These are phyloP conservation scores for Cucurbitaria berberidis DNA, from an alignment of 2,329 filamentous ascomycete genomes.

Conservation along the genomic window DNA sequence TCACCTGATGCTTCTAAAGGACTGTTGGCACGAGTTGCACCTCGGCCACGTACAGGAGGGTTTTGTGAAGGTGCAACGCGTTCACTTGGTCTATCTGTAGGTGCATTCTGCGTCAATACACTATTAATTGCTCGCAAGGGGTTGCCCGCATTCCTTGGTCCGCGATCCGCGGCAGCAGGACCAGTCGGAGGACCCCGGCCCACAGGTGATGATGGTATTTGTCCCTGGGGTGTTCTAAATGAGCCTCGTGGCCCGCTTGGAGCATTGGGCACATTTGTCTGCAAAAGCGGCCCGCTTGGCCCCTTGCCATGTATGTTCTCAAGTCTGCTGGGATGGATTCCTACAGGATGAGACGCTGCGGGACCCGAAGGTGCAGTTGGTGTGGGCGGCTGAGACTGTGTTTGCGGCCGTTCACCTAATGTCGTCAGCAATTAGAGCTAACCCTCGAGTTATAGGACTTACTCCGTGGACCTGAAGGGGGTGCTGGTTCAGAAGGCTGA, in stretches of 20 bases:
- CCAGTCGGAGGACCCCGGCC: constrained; percentile 43
- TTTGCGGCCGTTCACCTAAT: constrained; percentile 35
- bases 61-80: constrained; percentile 18
- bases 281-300: constrained; percentile 29
- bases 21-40: constrained; percentile 35
- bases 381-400: constrained; percentile 32
- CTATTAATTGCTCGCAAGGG: constrained; percentile 38
- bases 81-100: constrained; percentile 29
- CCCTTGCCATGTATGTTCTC: constrained; percentile 48
- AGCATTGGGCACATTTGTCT: constrained; percentile 40
- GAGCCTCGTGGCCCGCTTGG: constrained; percentile 46
- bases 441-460: constrained; percentile 28
- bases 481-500: constrained; percentile 54
- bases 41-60: constrained; percentile 41
- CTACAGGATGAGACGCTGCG: constrained; percentile 47
- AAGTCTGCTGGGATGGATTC: constrained; percentile 62
- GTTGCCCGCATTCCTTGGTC: constrained; percentile 30
- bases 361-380: constrained; percentile 43
- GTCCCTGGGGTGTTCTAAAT: constrained; percentile 30
- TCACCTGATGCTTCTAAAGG: constrained; percentile 21
- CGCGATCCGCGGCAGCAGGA: constrained; percentile 38
- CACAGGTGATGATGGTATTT: constrained; percentile 37
- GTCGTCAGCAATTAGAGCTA: constrained; percentile 11
- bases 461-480: constrained; percentile 62
- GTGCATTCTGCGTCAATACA: constrained; percentile 35